Conservation (phyloP, 106 monocot genomes). For the Dioscorea zingiberensis region DNA sequence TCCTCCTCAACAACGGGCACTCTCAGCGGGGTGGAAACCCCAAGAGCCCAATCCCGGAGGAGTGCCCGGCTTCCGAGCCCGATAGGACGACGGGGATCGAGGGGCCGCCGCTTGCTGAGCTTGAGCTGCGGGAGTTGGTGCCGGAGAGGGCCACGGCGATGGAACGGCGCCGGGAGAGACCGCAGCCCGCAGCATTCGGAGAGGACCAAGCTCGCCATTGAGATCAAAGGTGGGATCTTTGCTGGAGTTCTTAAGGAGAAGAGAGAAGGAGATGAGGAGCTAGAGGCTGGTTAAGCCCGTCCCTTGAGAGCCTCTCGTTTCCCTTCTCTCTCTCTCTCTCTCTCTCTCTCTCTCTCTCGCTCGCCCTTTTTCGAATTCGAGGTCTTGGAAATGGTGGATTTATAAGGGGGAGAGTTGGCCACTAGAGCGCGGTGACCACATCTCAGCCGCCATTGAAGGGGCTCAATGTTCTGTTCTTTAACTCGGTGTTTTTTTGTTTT, state of each 20-base stretch:
- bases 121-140: neutral
- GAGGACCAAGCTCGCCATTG: constrained; percentile 45
- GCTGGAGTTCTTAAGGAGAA: neutral
- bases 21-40: constrained; percentile 14
- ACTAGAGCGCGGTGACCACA: too few relatives aligned
- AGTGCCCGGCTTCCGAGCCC: constrained; percentile 8
- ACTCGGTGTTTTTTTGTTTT: too few relatives aligned
- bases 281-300: neutral
- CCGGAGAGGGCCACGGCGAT: neutral
- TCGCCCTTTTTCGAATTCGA: too few relatives aligned
- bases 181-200: constrained; percentile 38
- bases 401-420: too few relatives aligned
- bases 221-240: neutral
- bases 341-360: constrained; percentile 9
- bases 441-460: too few relatives aligned
- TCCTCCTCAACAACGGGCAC: constrained; percentile 17
- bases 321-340: constrained; percentile 10
- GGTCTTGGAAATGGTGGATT: neutral
- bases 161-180: constrained; percentile 10
- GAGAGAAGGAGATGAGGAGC: neutral
- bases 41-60: constrained; percentile 31
- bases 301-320: neutral
- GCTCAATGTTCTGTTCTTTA: too few relatives aligned
- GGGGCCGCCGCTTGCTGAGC: neutral
- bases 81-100: neutral